A percentile compares a stretch with the other conserved stretches of the same genome.
Conservation (phyloP, 805 yeast genomes). For the Candida pini region DNA sequence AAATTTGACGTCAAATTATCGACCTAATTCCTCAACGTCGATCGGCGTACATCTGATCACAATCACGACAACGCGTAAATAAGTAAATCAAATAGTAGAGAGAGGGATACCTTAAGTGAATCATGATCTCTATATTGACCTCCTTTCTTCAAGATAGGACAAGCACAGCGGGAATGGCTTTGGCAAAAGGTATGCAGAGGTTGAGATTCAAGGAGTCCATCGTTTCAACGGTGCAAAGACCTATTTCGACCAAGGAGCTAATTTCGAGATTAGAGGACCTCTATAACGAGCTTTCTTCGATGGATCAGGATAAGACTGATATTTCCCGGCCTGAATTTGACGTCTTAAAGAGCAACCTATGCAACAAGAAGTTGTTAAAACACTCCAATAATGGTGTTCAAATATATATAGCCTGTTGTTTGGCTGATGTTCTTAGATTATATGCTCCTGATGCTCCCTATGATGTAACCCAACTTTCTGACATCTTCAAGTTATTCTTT, state of each 20-base stretch:
- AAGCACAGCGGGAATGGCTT: slow-evolving; percentile 9
- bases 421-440: slow-evolving; percentile 69
- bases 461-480: slow-evolving; percentile 54
- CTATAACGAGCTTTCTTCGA: slow-evolving; percentile 55
- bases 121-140: too few relatives aligned
- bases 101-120: too few relatives aligned
- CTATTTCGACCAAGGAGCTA: slow-evolving; percentile 59
- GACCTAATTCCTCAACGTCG: too few relatives aligned
- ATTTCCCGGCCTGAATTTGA: slow-evolving; percentile 31
- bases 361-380: slow-evolving; percentile 50
- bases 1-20: too few relatives aligned
- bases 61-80: too few relatives aligned
- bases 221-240: slow-evolving; percentile 49
- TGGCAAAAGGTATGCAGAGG: slow-evolving; percentile 12
- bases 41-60: too few relatives aligned
- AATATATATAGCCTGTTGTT: slow-evolving; percentile 63
- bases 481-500: slow-evolving; percentile 61
- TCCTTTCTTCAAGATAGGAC: background rate
- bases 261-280: slow-evolving; percentile 50
- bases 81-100: too few relatives aligned
- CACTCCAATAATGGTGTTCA: slow-evolving; percentile 66
- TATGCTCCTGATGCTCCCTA: slow-evolving; percentile 92
- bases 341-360: slow-evolving; percentile 43
- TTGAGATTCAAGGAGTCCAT: slow-evolving; percentile 25
- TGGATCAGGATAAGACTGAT: slow-evolving; percentile 58